A percentile compares a stretch with the other conserved stretches of the same genome.
Conservation (phyloP, 192 early-diverging fungal species). For the Gonapodya prolifera region DNA sequence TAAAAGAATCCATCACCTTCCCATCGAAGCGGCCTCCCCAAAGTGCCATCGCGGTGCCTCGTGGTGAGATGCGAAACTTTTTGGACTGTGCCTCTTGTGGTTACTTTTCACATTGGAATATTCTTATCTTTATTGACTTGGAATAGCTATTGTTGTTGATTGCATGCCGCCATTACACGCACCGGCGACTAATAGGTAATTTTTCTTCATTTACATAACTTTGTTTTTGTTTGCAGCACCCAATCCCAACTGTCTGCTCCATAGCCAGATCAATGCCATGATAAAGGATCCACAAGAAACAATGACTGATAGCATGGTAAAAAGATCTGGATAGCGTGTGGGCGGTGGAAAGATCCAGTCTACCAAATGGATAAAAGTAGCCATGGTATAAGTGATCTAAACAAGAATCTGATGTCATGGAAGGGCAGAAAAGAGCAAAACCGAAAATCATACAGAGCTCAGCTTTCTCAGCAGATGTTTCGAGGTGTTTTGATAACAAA, state of each 20-base stretch:
- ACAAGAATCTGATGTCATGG: too few species aligned
- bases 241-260: background rate
- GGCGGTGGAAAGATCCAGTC: background rate
- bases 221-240: background rate
- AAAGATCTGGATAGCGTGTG: background rate
- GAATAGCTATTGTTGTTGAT: too few species aligned
- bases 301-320: background rate
- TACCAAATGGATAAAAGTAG: background rate
- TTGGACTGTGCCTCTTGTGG: too few species aligned
- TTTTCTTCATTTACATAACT: background rate
- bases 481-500: background rate
- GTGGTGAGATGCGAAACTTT: background rate
- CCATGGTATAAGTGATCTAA: background rate
- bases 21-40: slow-evolving; percentile 5
- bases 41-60: background rate
- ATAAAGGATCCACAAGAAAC: background rate
- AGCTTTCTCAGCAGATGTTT: background rate
- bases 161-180: too few species aligned
- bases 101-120: background rate
- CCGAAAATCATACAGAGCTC: too few species aligned
- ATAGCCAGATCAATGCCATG: background rate
- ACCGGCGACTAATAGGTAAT: background rate
- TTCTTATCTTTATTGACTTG: too few species aligned
- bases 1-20: background rate
- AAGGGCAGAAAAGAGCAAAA: too few species aligned